A percentile compares a stretch with the other conserved stretches of the same genome.
These are phyloP conservation scores for Globisporangium acanthophoron DNA, from an alignment of 352 stramenopile species.

Conservation along the genomic window DNA sequence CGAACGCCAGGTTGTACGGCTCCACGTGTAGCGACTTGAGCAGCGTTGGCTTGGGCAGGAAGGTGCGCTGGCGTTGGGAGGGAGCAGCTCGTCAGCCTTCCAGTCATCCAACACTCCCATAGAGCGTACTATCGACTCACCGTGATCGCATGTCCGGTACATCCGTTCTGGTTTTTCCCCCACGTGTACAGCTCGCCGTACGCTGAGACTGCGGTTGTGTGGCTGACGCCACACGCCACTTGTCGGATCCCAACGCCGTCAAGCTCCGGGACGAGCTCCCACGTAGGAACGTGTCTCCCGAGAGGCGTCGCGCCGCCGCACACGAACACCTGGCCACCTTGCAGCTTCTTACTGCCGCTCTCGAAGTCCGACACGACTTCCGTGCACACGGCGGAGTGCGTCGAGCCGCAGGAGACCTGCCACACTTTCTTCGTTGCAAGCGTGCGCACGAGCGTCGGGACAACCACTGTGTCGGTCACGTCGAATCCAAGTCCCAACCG, in stretches of 20 bases:
- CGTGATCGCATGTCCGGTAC: conserved; percentile 73
- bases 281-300: conserved; percentile 61
- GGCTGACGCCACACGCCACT: conserved; percentile 82
- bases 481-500: conserved; percentile 82
- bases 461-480: conserved; percentile 54
- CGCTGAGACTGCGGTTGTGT: conserved; percentile 87
- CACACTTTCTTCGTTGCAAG: conserved; percentile 57
- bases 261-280: conserved; percentile 64
- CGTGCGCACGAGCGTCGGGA: conserved; percentile 80
- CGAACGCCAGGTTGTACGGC: conserved; percentile 86
- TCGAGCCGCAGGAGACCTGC: conserved; percentile 65
- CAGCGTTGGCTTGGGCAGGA: conserved; percentile 71
- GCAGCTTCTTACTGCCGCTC: conserved; percentile 49
- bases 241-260: conserved; percentile 45
- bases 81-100: not conserved
- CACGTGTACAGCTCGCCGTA: conserved; percentile 91
- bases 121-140: not conserved
- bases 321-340: conserved; percentile 84
- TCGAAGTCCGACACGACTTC: conserved; percentile 54
- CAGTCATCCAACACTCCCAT: not conserved
- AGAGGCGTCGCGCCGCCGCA: conserved; percentile 84
- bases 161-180: conserved; percentile 87
- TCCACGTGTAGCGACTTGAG: conserved; percentile 80
- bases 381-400: conserved; percentile 80
- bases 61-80: conserved; percentile 31